Evolutionary conservation across 2,329 filamentous ascomycete species (phyloP).

Genomic region (Ustulina deusta): DNA sequence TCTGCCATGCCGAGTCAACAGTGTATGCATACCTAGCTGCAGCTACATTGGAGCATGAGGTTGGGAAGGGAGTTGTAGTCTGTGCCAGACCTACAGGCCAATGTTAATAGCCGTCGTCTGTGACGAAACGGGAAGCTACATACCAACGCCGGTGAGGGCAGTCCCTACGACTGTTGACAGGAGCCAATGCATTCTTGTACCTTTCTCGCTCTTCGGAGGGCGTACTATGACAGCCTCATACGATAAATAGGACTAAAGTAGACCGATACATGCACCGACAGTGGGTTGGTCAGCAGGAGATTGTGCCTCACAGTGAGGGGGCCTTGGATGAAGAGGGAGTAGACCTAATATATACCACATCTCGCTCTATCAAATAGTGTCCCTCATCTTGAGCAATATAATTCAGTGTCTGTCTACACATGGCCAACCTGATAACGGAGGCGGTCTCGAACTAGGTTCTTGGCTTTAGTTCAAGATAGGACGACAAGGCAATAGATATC

Average conservation of each 20-base stretch:
- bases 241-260: background rate
- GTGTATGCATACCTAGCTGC: slow-evolving; percentile 45
- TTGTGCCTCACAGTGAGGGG: background rate
- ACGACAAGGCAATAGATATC: slow-evolving; percentile 12
- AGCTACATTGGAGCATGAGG: slow-evolving; percentile 43
- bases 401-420: slow-evolving; percentile 6
- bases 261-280: background rate
- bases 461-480: slow-evolving; percentile 10
- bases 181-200: slow-evolving; percentile 31
- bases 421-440: slow-evolving; percentile 19
- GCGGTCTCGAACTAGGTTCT: slow-evolving; percentile 17
- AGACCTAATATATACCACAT: slow-evolving; percentile 25
- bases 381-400: background rate
- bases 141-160: slow-evolving; percentile 32
- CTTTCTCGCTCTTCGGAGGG: background rate
- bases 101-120: background rate
- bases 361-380: background rate
- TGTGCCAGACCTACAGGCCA: slow-evolving; percentile 25
- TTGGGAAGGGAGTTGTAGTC: slow-evolving; percentile 43
- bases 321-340: background rate
- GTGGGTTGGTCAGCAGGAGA: background rate
- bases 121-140: background rate
- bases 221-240: background rate
- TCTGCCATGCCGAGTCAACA: slow-evolving; percentile 45
- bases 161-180: slow-evolving; percentile 24